A percentile compares a stretch with the other conserved stretches of the same genome.
phyloP scores from a whole-genome alignment of 805 yeast genomes.

The Myxozyma nipponensis region DNA sequence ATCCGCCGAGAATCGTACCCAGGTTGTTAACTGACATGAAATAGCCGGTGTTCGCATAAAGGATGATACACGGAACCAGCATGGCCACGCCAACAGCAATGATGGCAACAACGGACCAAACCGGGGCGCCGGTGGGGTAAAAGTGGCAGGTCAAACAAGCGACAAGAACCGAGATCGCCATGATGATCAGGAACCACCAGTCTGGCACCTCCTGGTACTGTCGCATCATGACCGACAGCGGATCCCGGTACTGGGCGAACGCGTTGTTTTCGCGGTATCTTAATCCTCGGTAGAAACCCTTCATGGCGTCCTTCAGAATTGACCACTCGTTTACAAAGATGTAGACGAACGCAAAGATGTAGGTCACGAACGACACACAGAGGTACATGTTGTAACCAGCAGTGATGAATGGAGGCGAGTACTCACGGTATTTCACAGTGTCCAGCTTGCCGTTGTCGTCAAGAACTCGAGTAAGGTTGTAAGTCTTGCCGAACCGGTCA shows the following conservation, averaged over 20 bases:
- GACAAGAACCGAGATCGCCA: conserved; percentile 47
- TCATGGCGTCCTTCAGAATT: neutral
- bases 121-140: conserved; percentile 44
- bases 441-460: conserved; percentile 45
- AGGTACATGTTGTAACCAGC: conserved; percentile 41
- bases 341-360: conserved; percentile 7
- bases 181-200: conserved; percentile 53
- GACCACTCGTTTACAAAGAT: conserved; percentile 6
- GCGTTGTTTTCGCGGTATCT: neutral
- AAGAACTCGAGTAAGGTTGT: conserved; percentile 51
- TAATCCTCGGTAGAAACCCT: conserved; percentile 28
- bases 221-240: conserved; percentile 7
- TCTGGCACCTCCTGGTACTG: conserved; percentile 45
- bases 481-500: conserved; percentile 50
- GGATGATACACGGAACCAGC: conserved; percentile 57
- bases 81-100: conserved; percentile 59
- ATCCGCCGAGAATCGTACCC: no score
- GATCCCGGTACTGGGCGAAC: conserved; percentile 27
- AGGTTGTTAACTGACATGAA: conserved; percentile 53
- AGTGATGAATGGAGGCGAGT: conserved; percentile 61
- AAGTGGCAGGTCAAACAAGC: conserved; percentile 41
- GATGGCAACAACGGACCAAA: conserved; percentile 60
- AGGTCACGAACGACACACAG: conserved; percentile 42
- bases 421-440: conserved; percentile 46
- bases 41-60: conserved; percentile 58